Conservation (phyloP, 2,329 filamentous ascomycete species). For the Aspergillus tamarii region DNA sequence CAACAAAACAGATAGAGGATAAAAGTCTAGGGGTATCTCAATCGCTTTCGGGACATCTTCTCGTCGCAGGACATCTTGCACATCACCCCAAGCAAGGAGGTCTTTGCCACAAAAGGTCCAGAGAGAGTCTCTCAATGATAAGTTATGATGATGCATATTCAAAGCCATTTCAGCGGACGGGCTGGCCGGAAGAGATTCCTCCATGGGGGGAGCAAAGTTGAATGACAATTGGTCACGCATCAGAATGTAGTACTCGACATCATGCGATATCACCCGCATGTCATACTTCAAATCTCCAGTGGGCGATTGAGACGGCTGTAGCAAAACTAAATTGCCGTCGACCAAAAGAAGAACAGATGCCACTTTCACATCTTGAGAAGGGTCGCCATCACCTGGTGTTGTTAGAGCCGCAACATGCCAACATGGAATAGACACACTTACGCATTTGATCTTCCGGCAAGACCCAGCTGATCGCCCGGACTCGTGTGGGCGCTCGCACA, state of each 20-base stretch:
- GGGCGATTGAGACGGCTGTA: constrained; percentile 83
- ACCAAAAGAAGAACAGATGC: constrained; percentile 96
- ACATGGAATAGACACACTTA: constrained; percentile 39
- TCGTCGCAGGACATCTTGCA: constrained; percentile 78
- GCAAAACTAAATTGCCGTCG: constrained; percentile 89
- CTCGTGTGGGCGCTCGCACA: constrained; percentile 86
- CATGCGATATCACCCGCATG: constrained; percentile 94
- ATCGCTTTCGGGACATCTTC: constrained; percentile 75
- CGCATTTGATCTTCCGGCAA: constrained; percentile 85
- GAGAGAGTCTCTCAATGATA: constrained; percentile 78
- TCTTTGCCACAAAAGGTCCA: constrained; percentile 93
- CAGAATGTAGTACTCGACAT: constrained; percentile 91
- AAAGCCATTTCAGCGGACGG: constrained; percentile 52
- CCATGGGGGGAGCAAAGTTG: constrained; percentile 51
- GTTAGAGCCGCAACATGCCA: constrained; percentile 16
- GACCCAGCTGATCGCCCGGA: constrained; percentile 94
- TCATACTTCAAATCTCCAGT: constrained; percentile 91
- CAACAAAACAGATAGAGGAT: constrained; percentile 84
- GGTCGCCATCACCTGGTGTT: constrained; percentile 74
- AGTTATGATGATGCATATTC: constrained; percentile 48
- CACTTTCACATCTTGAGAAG: constrained; percentile 90
- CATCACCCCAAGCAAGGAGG: constrained; percentile 85
- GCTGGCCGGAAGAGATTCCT: constrained; percentile 53
- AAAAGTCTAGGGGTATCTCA: constrained; percentile 87
- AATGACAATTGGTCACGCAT: constrained; percentile 78